Evolutionary conservation across 1,284 basidiomycete genomes (phyloP).

Genomic region (Malassezia cuniculi): DNA sequence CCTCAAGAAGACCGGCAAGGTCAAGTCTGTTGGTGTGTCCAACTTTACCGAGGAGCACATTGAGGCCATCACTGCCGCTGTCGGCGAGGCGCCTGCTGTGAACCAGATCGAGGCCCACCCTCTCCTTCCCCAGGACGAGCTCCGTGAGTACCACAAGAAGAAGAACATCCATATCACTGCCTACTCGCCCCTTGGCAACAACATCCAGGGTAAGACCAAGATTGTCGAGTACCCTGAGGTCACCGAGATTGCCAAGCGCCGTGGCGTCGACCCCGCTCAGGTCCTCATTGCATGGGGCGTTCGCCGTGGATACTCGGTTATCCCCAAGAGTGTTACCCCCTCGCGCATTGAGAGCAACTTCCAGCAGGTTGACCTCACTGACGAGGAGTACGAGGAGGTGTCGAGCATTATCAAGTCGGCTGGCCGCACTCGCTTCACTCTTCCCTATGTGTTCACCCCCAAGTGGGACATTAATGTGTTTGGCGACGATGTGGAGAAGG

Average conservation of each 20-base stretch:
- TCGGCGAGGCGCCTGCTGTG: slow-evolving; percentile 61
- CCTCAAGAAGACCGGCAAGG: slow-evolving; percentile 47
- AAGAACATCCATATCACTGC: slow-evolving; percentile 45
- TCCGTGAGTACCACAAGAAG: slow-evolving; percentile 25
- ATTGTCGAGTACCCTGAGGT: slow-evolving; percentile 42
- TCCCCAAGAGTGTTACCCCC: slow-evolving; percentile 46
- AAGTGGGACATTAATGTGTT: slow-evolving; percentile 37
- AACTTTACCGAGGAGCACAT: slow-evolving; percentile 64
- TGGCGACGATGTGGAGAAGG: slow-evolving; percentile 28
- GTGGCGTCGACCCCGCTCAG: slow-evolving; percentile 40
- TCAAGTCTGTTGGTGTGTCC: slow-evolving; percentile 53
- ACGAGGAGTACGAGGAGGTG: slow-evolving; percentile 41
- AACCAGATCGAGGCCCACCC: slow-evolving; percentile 82
- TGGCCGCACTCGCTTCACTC: slow-evolving; percentile 41
- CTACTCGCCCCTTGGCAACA: slow-evolving; percentile 47
- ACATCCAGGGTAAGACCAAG: slow-evolving; percentile 25
- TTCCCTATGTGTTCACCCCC: slow-evolving; percentile 25
- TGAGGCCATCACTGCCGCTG: slow-evolving; percentile 59
- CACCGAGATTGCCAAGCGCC: slow-evolving; percentile 41
- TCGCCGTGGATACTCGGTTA: slow-evolving; percentile 43
- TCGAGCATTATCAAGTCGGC: slow-evolving; percentile 22
- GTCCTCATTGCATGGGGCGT: slow-evolving; percentile 47
- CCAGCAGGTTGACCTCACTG: slow-evolving; percentile 35
- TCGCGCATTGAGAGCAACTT: slow-evolving; percentile 45
- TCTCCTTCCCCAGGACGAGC: slow-evolving; percentile 38